Conservation (phyloP, 2,329 filamentous ascomycete genomes). For the Colletotrichum zoysiae region DNA sequence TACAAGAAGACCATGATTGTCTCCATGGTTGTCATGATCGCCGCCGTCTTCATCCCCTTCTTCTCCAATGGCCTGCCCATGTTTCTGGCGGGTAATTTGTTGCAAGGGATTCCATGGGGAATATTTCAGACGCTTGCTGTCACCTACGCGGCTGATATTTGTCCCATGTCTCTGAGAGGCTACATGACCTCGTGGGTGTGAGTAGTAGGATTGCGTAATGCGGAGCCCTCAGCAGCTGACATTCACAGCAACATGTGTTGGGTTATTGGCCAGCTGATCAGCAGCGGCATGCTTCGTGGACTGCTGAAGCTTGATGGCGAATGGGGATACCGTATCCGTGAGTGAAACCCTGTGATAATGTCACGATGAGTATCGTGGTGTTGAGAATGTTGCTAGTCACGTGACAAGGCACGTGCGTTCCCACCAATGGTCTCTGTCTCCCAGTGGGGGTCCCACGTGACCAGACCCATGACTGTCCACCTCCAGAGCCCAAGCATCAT, state of each 20-base stretch:
- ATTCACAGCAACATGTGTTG: slow-evolving; percentile 54
- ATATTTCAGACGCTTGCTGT: slow-evolving; percentile 52
- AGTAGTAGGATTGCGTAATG: slow-evolving; percentile 46
- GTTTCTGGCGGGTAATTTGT: slow-evolving; percentile 55
- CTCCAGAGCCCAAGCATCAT: too few species aligned
- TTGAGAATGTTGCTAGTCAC: too few species aligned
- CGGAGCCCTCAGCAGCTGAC: slow-evolving; percentile 31
- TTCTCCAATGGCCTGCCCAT: slow-evolving; percentile 56
- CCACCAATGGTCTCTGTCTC: too few species aligned
- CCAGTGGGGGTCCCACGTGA: too few species aligned
- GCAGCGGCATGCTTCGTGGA: slow-evolving; percentile 51
- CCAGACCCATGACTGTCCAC: too few species aligned
- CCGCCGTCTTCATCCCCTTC: slow-evolving; percentile 62
- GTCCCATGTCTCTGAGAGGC: slow-evolving; percentile 51
- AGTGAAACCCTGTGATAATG: neutral
- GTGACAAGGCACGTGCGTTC: too few species aligned
- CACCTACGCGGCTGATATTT: slow-evolving; percentile 55
- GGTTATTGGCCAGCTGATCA: slow-evolving; percentile 56
- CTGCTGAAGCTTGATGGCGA: slow-evolving; percentile 46
- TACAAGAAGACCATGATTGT: slow-evolving; percentile 59
- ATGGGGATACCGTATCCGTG: slow-evolving; percentile 60
- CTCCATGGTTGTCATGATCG: slow-evolving; percentile 53
- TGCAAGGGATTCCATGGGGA: slow-evolving; percentile 53
- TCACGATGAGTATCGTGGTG: too few species aligned
- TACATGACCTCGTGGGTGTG: slow-evolving; percentile 45